phyloP scores from a whole-genome alignment of 495 filamentous ascomycete genomes.

The Durotheca rogersii region DNA sequence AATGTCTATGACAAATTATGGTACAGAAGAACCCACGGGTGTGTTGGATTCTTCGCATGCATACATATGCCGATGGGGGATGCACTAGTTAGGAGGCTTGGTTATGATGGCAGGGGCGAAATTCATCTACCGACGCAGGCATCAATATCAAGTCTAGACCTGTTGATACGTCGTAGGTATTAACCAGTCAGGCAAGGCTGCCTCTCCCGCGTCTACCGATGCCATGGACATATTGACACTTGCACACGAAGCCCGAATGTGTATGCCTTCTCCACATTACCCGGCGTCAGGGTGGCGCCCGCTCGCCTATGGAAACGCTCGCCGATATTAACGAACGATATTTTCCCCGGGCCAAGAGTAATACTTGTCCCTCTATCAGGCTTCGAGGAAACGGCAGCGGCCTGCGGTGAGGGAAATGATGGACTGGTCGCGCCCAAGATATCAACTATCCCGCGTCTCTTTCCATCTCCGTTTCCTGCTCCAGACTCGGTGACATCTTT shows the following conservation, averaged over 20 bases:
- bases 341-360: slow-evolving; percentile 26
- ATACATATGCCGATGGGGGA: neutral
- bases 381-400: slow-evolving; percentile 25
- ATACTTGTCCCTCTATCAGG: slow-evolving; percentile 12
- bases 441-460: slow-evolving; percentile 20
- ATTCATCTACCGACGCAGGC: slow-evolving; percentile 11
- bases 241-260: slow-evolving; percentile 19
- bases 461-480: slow-evolving; percentile 1
- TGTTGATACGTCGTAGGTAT: slow-evolving; percentile 7
- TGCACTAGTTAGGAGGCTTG: neutral
- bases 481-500: neutral
- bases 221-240: neutral
- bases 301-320: slow-evolving; percentile 32
- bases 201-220: slow-evolving; percentile 1
- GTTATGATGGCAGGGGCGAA: neutral
- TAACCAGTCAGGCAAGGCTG: neutral
- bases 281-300: slow-evolving; percentile 26
- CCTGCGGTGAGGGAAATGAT: slow-evolving; percentile 5
- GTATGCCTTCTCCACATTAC: slow-evolving; percentile 33
- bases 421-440: slow-evolving; percentile 9
- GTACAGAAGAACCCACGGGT: no score
- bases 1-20: no score
- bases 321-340: slow-evolving; percentile 34
- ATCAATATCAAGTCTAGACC: slow-evolving; percentile 2
- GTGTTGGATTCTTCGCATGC: no score